Conservation (phyloP, 129 eudicot genomes). For the Glebionis coronaria region DNA sequence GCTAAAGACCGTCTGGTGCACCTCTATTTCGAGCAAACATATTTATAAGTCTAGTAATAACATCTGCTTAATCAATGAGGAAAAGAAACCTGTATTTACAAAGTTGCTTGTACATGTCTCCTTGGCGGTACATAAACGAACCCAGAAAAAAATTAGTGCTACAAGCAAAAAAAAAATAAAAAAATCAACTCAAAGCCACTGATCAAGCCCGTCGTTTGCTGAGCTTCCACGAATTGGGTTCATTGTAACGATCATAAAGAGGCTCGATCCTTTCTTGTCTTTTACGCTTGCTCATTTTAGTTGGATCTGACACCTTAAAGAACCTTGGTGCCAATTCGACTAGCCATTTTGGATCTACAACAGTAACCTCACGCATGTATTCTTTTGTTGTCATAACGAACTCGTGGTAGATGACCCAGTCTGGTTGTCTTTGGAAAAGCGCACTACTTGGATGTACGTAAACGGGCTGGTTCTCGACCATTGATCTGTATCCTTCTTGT, state of each 20-base stretch:
- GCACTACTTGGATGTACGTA: slow-evolving; percentile 50
- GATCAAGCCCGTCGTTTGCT: slow-evolving; percentile 78
- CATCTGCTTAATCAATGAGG: too few species aligned
- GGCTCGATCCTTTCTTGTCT: slow-evolving; percentile 92
- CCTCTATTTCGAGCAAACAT: too few species aligned
- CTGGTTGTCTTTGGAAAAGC: slow-evolving; percentile 23
- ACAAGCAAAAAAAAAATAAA: not conserved
- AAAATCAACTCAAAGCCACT: not conserved
- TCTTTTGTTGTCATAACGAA: slow-evolving; percentile 54
- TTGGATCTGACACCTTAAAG: slow-evolving; percentile 76
- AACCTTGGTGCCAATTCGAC: slow-evolving; percentile 64
- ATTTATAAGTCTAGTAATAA: too few species aligned
- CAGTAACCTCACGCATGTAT: slow-evolving; percentile 50
- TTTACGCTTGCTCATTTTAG: slow-evolving; percentile 81
- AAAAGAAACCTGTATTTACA: slow-evolving; percentile 4
- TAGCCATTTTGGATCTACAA: slow-evolving; percentile 53
- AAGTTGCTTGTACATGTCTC: not conserved
- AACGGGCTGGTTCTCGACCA: slow-evolving; percentile 41
- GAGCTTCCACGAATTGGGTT: slow-evolving; percentile 90
- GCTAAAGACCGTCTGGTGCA: too few species aligned
- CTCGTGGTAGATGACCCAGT: slow-evolving; percentile 55
- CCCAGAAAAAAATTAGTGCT: not conserved
- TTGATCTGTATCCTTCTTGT: slow-evolving; percentile 35
- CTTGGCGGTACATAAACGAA: not conserved
- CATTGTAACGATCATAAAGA: slow-evolving; percentile 75